phyloP scores from a whole-genome alignment of 805 yeast species.

The Nakazawaea pomicola region DNA sequence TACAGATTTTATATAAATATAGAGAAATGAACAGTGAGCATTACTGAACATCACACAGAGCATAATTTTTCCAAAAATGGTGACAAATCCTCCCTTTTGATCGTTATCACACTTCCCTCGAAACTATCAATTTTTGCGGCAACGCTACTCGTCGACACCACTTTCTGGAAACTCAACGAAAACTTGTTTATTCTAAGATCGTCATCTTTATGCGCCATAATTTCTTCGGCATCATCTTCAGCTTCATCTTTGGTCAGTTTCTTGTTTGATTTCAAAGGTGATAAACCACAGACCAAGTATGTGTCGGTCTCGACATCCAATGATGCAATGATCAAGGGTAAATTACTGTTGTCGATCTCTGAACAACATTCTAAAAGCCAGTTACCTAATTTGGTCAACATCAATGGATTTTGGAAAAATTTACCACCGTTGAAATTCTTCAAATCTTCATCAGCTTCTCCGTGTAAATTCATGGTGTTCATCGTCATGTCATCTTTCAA shows the following conservation, averaged over 20 bases:
- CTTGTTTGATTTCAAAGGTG: constrained; percentile 66
- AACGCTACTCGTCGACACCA: constrained; percentile 81
- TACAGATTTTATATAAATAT: no score
- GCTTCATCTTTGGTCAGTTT: constrained; percentile 27
- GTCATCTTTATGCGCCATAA: constrained; percentile 32
- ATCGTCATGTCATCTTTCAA: constrained; percentile 58
- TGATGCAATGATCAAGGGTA: constrained; percentile 85
- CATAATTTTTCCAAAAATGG: constrained; percentile 76
- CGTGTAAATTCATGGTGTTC: constrained; percentile 11
- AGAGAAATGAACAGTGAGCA: no score
- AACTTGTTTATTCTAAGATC: constrained; percentile 60
- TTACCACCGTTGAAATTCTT: constrained; percentile 34
- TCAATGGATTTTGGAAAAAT: constrained; percentile 80
- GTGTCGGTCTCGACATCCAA: constrained; percentile 69
- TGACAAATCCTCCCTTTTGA: constrained; percentile 78
- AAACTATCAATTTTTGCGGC: constrained; percentile 89
- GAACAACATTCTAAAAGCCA: constrained; percentile 92
- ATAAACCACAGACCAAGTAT: constrained; percentile 83
- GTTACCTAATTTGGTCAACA: constrained; percentile 75
- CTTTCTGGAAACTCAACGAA: constrained; percentile 86
- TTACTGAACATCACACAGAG: constrained; percentile 4
- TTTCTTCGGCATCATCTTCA: constrained; percentile 18
- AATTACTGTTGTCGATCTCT: constrained; percentile 60
- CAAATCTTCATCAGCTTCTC: constrained; percentile 12
- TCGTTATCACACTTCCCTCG: constrained; percentile 90